A percentile compares a stretch with the other conserved stretches of the same genome.
Conservation (phyloP, 768 basidiomycete species). For the Mycena epipterygia region DNA sequence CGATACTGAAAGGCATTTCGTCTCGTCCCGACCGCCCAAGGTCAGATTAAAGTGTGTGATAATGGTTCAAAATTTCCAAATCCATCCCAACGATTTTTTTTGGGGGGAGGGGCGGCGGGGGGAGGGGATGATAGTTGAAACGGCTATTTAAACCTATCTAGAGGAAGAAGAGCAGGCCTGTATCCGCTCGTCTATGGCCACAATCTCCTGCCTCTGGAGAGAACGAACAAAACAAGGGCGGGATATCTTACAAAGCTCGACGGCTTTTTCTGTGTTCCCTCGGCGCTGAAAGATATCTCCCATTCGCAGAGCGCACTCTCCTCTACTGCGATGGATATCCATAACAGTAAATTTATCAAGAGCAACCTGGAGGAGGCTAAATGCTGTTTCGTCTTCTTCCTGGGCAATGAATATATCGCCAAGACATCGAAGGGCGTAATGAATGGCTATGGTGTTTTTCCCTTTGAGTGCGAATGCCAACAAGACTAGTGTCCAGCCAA, state of each 20-base stretch:
- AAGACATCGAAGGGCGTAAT: conserved; percentile 11
- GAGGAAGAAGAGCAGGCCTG: neutral
- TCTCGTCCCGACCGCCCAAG: too few relatives aligned
- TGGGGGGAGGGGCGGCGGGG: too few relatives aligned
- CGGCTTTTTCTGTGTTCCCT: neutral
- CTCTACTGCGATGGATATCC: neutral
- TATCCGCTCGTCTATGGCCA: conserved; percentile 4
- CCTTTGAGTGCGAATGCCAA: conserved; percentile 16
- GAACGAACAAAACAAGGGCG: neutral
- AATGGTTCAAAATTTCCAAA: too few relatives aligned
- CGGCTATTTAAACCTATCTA: too few relatives aligned
- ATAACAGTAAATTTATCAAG: neutral
- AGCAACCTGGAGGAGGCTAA: neutral
- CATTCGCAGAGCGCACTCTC: neutral
- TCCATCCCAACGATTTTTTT: too few relatives aligned
- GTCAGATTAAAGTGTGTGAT: too few relatives aligned
- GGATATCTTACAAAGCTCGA: conserved; percentile 1
- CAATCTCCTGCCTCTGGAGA: neutral
- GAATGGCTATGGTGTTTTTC: conserved; percentile 5
- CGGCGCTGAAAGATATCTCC: neutral
- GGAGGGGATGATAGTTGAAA: too few relatives aligned
- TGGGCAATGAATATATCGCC: conserved; percentile 21
- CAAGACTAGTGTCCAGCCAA: conserved; percentile 14
- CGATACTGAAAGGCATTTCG: too few relatives aligned
- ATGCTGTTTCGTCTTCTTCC: neutral